Conservation (phyloP, 2,329 filamentous ascomycete genomes). For the Nigrospora oryzae region DNA sequence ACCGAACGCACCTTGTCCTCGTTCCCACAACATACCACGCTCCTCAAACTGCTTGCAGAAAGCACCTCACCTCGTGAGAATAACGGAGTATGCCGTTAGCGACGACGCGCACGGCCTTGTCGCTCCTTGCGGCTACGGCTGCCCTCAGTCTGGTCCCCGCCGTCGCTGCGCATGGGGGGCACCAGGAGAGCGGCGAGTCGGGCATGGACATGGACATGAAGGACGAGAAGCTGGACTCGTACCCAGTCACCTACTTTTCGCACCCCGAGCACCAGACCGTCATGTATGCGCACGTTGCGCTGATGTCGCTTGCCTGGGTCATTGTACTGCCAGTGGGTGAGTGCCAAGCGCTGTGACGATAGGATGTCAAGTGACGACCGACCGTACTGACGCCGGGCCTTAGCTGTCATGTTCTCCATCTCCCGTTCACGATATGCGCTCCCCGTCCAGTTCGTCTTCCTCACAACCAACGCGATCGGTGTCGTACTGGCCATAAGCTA, state of each 20-base stretch:
- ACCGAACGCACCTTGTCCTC: no score
- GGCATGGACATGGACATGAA: constrained; percentile 21
- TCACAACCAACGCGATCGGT: constrained; percentile 54
- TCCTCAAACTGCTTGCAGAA: not conserved
- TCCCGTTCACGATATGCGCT: constrained; percentile 69
- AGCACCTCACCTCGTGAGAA: constrained; percentile 8
- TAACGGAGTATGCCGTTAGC: constrained; percentile 12
- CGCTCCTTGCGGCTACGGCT: constrained; percentile 18
- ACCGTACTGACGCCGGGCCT: constrained; percentile 7
- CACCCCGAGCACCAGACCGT: constrained; percentile 25
- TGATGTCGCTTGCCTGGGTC: constrained; percentile 64
- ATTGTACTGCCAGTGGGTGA: constrained; percentile 61
- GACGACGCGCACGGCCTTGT: constrained; percentile 11
- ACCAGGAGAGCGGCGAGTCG: constrained; percentile 16
- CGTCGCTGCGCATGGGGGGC: constrained; percentile 22
- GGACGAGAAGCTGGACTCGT: constrained; percentile 17
- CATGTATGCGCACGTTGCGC: constrained; percentile 50
- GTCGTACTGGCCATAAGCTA: constrained; percentile 62
- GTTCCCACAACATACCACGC: no score
- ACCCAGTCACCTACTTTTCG: constrained; percentile 28
- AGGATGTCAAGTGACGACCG: not conserved
- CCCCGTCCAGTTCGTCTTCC: constrained; percentile 58
- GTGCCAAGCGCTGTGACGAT: constrained; percentile 14
- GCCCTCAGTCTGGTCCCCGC: constrained; percentile 19
- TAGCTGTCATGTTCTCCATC: constrained; percentile 80